Conservation (phyloP, 768 basidiomycete genomes). For the Phlebiopsis flavidoalba region DNA sequence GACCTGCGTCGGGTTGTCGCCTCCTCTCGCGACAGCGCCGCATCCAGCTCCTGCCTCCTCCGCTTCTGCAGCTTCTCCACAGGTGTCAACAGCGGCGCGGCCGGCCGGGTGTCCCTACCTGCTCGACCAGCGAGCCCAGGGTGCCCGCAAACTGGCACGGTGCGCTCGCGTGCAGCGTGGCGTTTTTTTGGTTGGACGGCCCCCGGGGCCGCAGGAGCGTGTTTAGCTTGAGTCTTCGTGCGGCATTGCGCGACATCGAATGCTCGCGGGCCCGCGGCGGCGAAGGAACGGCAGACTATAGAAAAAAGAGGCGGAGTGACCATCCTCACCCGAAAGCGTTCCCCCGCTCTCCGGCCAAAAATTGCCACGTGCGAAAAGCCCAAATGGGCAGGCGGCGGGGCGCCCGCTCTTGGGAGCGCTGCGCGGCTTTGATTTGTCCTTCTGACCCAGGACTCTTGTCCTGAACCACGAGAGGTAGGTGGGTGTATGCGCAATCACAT, state of each 20-base stretch:
- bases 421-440: background rate
- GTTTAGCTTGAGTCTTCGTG: background rate
- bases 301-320: background rate
- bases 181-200: background rate
- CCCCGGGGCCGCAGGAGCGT: background rate
- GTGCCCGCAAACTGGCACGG: background rate
- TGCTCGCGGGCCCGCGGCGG: background rate
- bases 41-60: conserved; percentile 12
- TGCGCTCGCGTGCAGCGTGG: conserved; percentile 3
- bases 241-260: conserved; percentile 1
- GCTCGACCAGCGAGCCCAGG: background rate
- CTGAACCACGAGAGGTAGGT: no score
- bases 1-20: conserved; percentile 40
- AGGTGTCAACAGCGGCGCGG: background rate
- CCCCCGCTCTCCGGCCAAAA: background rate
- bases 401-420: background rate
- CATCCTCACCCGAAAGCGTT: background rate
- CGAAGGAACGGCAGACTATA: background rate
- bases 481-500: no score
- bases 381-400: background rate
- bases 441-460: background rate
- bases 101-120: background rate
- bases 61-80: conserved; percentile 7
- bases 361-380: background rate
- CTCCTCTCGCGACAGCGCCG: background rate